Evolutionary conservation across 164 flowering plant genomes (phyloP), one percentile per base, ranked within the genome.

Genomic region (Cinnamomum micranthum): DNA sequence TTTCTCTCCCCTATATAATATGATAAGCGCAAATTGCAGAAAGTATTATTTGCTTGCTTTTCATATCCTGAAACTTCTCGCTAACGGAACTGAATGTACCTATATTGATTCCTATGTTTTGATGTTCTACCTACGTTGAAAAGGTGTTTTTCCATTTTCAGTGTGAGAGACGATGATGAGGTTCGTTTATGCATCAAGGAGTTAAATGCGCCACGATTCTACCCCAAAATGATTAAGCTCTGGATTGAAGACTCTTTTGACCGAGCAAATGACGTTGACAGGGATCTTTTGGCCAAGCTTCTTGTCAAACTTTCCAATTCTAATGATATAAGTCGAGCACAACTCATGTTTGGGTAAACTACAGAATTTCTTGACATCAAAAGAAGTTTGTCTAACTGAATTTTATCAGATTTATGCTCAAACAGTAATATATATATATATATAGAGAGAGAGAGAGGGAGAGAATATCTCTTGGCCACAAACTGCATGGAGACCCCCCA

Each of bases 211-310:
- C 91, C 95, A 9, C 66, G 86, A 80, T 92, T 87, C 78, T 82
- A 92, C 79, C 86, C 98, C 35, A 75, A 91, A 10, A 89, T 94
- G 94, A 78, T 94, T 27, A 6, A 25, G 60, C 55, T 71, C 47
- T 93, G 97, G 97, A 84, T 93, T 23, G 81, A 81, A 22, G 92
- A 93, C 78, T 93, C 97, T 5, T 93, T 93, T 76, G 97, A 93
- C 84, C 82, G 91, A 76, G 90, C 88, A 76, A 91, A 91, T 78
- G 94, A 90, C 78, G 71, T 68, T 76, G 96, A 93, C 73, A 85
- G 94, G 77, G 93, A 86, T 77, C 82, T 83, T 35, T 77, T 93
- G 76, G 87, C 91, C 17, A 86, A 82, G 80, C 92, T 93, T 74
- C 90, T 93, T 1, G 86, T 89, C 27, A 84, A 76, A 64, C 92